Base-by-base conservation (phyloP, 345 rosid species). In the Zanthoxylum bungeanum region DNA sequence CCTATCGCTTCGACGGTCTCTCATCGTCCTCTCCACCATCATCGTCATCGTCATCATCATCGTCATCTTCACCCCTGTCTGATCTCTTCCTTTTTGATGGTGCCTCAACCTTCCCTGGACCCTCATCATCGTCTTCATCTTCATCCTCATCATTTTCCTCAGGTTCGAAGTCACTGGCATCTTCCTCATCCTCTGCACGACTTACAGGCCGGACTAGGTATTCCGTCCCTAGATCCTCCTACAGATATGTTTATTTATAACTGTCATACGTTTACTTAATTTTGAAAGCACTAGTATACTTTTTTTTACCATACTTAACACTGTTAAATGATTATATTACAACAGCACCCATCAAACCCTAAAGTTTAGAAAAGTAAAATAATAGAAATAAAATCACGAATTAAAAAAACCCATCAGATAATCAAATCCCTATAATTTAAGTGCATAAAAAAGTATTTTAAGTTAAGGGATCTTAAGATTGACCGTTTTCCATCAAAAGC, bases 1-100 rank as follows among this genome's bases (percentile, higher is more conserved):
- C 79, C 86, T 91, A 93, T 81, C 98, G 88, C 83, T 93, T 93
- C 50, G 97, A 80, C 53, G 98, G 96, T 39, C 97, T 88, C 60
- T 79, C 88, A 71, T 89, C 96, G 76, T 89, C 98, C 68, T 88
- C 97, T 1, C 86, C 97, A 33, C 84, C 87, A 53, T 77, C 90
- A 16, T 76, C 93, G 6, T 77, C 91, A 0, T 75, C 84, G 2
- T 84, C 84, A 0, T 86, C 96, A 0, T 85, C 79, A 9, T 30
- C 37, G 5, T 78, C 87, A 24, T 87, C n/a, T n/a, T n/a, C n/a
- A n/a, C n/a, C 89, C 3, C 57, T 72, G 49, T 66, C 78, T 0
- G 86, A 73, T 51, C 97, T 82, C 89, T 93, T 93, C 80, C 97
- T 72, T 71, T 93, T 93, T 0, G 88, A 75, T 1, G 96, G 88